Conservation (phyloP, 2,329 filamentous ascomycete genomes). For the Ophiostoma sp. region DNA sequence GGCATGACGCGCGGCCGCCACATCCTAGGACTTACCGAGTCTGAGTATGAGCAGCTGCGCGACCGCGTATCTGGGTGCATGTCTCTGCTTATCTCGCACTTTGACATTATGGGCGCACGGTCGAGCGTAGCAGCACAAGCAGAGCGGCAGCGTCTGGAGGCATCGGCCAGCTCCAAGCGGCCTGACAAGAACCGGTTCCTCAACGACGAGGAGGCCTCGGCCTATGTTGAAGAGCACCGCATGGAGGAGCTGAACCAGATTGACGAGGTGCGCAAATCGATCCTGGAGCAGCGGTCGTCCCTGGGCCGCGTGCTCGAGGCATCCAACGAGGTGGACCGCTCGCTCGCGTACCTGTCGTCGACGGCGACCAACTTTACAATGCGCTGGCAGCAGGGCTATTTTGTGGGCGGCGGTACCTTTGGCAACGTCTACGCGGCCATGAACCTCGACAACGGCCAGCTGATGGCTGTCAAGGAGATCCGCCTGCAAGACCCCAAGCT, state of each 20-base stretch:
- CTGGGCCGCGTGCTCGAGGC: conserved; percentile 90
- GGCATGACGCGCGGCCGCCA: conserved; percentile 92
- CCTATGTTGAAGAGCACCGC: conserved; percentile 73
- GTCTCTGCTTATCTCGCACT: conserved; percentile 95
- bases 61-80: conserved; percentile 95
- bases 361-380: conserved; percentile 93
- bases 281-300: conserved; percentile 80
- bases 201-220: conserved; percentile 83
- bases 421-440: conserved; percentile 97
- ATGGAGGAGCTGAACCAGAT: conserved; percentile 71
- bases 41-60: conserved; percentile 80
- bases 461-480: conserved; percentile 99
- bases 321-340: conserved; percentile 92
- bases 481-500: conserved; percentile 93
- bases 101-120: conserved; percentile 97
- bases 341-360: conserved; percentile 88
- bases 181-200: conserved; percentile 71
- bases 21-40: conserved; percentile 84
- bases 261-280: conserved; percentile 75
- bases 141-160: conserved; percentile 85
- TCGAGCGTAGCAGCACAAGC: conserved; percentile 91
- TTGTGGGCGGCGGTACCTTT: conserved; percentile 94
- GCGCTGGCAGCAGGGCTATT: conserved; percentile 98
- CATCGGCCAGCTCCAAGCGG: conserved; percentile 72
- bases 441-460: conserved; percentile 90